Evolutionary conservation across 2,329 filamentous ascomycete species (phyloP).

Genomic region (Paracamarosporium sp.): DNA sequence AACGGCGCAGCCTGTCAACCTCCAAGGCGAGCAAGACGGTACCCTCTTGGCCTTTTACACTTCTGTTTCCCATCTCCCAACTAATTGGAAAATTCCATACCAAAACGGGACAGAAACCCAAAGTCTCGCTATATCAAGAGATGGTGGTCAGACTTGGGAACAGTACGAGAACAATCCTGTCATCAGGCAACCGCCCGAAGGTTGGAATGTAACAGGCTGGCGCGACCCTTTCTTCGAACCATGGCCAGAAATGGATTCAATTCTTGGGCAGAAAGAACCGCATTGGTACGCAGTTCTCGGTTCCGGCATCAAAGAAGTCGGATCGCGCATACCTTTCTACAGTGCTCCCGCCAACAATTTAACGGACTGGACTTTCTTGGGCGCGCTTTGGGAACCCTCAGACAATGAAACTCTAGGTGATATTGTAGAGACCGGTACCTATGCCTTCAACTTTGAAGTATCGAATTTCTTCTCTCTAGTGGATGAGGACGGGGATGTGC

Average conservation of each 20-base stretch:
- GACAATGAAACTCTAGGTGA: constrained; percentile 51
- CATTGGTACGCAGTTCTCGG: constrained; percentile 56
- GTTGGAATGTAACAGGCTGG: constrained; percentile 51
- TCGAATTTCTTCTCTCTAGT: constrained; percentile 55
- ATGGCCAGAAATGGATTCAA: constrained; percentile 51
- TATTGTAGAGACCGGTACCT: constrained; percentile 52
- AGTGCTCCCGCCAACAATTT: constrained; percentile 52
- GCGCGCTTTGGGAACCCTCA: constrained; percentile 54
- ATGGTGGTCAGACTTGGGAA: constrained; percentile 56
- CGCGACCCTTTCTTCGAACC: constrained; percentile 31
- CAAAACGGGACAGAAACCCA: constrained; percentile 54
- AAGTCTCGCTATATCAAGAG: constrained; percentile 52
- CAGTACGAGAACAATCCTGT: constrained; percentile 56
- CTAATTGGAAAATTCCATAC: constrained; percentile 54
- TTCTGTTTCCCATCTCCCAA: constrained; percentile 54
- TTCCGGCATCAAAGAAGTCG: constrained; percentile 56
- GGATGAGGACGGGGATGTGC: constrained; percentile 51
- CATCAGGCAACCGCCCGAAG: constrained; percentile 49
- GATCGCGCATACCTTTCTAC: constrained; percentile 56
- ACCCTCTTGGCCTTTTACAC: constrained; percentile 58
- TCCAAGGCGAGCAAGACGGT: constrained; percentile 54
- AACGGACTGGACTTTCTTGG: constrained; percentile 56
- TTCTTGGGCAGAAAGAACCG: constrained; percentile 50
- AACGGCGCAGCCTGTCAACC: constrained; percentile 57
- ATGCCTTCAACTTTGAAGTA: constrained; percentile 58